phyloP scores from a whole-genome alignment of 2,329 filamentous ascomycete genomes.

The Penicillium digitatum region DNA sequence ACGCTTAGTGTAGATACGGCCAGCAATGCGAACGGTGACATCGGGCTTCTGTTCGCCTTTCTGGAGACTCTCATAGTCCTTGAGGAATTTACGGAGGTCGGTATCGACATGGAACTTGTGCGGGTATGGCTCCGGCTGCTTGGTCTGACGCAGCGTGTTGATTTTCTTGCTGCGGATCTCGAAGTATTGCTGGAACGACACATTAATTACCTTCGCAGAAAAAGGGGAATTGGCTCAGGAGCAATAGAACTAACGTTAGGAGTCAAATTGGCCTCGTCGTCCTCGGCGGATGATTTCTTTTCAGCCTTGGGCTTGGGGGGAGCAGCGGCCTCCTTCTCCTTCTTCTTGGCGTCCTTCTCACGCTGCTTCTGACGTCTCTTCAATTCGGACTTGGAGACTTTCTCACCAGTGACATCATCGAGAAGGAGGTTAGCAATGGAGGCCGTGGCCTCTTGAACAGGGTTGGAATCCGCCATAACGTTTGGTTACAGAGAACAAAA shows the following conservation, averaged over 20 bases:
- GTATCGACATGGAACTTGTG: slow-evolving; percentile 90
- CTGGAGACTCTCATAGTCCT: slow-evolving; percentile 72
- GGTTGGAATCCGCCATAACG: slow-evolving; percentile 41
- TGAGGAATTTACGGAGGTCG: slow-evolving; percentile 73
- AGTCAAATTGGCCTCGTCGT: slow-evolving; percentile 68
- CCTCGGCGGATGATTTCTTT: slow-evolving; percentile 58
- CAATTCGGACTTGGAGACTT: slow-evolving; percentile 75
- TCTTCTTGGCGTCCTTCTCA: slow-evolving; percentile 82
- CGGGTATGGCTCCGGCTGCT: slow-evolving; percentile 79
- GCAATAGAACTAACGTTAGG: slow-evolving; percentile 57
- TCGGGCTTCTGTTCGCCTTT: slow-evolving; percentile 80
- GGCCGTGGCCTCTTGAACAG: slow-evolving; percentile 45
- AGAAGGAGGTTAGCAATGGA: slow-evolving; percentile 69
- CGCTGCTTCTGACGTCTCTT: slow-evolving; percentile 96
- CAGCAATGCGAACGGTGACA: slow-evolving; percentile 71
- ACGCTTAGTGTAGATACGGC: slow-evolving; percentile 85
- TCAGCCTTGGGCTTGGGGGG: slow-evolving; percentile 56
- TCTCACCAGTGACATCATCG: slow-evolving; percentile 91
- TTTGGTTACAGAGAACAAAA: slow-evolving; percentile 12
- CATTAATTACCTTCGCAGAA: slow-evolving; percentile 8
- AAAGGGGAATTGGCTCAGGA: accelerated
- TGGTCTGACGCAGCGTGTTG: slow-evolving; percentile 68
- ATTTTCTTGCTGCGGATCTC: slow-evolving; percentile 86
- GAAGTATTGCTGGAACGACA: slow-evolving; percentile 70
- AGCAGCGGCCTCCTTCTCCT: slow-evolving; percentile 70